Percentiles rank a stretch among this genome's conserved stretches.
Evolutionary conservation across 2,329 filamentous ascomycete species (phyloP).

Genomic region (Aspergillus calidoustus): DNA sequence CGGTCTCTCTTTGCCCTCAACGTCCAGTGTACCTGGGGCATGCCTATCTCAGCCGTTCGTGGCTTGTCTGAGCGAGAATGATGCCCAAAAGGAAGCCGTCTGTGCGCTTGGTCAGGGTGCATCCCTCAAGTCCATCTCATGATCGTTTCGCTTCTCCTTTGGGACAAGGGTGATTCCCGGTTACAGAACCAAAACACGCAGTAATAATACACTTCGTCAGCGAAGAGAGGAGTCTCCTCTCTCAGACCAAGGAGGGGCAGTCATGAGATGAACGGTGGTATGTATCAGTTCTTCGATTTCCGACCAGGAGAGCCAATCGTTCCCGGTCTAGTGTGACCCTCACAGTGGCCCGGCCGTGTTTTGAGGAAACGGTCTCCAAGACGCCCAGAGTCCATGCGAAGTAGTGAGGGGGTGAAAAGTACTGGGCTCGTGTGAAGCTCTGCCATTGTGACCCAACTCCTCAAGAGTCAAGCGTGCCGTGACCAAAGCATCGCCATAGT

Average conservation of each 20-base stretch:
- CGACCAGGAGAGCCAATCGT: not conserved
- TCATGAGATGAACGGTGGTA: slow-evolving; percentile 27
- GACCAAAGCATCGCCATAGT: slow-evolving; percentile 7
- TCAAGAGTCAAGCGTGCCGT: not conserved
- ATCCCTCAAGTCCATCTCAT: slow-evolving; percentile 24
- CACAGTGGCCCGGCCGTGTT: not conserved
- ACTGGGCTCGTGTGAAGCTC: not conserved
- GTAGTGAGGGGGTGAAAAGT: slow-evolving; percentile 5
- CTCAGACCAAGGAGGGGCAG: slow-evolving; percentile 12
- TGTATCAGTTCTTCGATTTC: slow-evolving; percentile 15
- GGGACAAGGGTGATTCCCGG: slow-evolving; percentile 12
- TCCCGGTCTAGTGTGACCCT: slow-evolving; percentile 22
- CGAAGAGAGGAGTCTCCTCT: slow-evolving; percentile 1
- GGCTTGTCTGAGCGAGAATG: slow-evolving; percentile 12
- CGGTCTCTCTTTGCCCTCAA: slow-evolving; percentile 3
- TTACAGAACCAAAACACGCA: slow-evolving; percentile 23
- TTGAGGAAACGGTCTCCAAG: slow-evolving; percentile 11
- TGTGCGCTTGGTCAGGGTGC: slow-evolving; percentile 25
- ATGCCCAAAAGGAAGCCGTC: slow-evolving; percentile 24
- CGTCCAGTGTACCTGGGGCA: slow-evolving; percentile 21
- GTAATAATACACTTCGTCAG: slow-evolving; percentile 14
- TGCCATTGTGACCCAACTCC: slow-evolving; percentile 10
- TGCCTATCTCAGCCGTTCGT: slow-evolving; percentile 14
- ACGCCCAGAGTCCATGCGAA: not conserved
- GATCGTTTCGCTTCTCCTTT: slow-evolving; percentile 22